Evolutionary conservation across 1,139 yeast species (phyloP).

Genomic region (Debaryomyces robertsiae): DNA sequence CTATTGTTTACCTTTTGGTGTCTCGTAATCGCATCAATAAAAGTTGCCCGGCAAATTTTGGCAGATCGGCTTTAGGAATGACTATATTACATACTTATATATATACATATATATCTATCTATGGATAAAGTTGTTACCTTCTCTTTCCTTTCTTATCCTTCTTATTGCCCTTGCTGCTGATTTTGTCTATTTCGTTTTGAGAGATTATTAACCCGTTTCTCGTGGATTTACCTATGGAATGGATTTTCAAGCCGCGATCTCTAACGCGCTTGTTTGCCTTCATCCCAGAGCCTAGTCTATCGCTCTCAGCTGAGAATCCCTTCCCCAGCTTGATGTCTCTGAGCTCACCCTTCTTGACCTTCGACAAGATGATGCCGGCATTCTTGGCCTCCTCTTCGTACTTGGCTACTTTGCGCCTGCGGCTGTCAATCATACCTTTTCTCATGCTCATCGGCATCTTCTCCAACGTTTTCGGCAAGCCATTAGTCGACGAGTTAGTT

Average conservation of each 20-base stretch:
- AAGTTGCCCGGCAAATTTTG: background rate
- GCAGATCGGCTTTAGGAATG: constrained; percentile 9
- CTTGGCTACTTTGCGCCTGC: constrained; percentile 52
- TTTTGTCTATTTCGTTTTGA: constrained; percentile 63
- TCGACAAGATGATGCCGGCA: constrained; percentile 82
- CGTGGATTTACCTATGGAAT: constrained; percentile 77
- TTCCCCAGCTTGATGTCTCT: constrained; percentile 58
- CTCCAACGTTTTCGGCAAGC: constrained; percentile 54
- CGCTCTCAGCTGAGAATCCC: constrained; percentile 53
- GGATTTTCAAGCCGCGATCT: constrained; percentile 78
- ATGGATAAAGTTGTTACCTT: background rate
- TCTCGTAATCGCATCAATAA: background rate
- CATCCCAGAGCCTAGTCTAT: constrained; percentile 59
- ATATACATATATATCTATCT: background rate
- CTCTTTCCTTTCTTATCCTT: constrained; percentile 13
- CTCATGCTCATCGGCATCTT: constrained; percentile 88
- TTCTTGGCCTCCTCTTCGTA: constrained; percentile 79
- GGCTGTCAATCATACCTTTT: constrained; percentile 73
- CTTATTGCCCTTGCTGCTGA: constrained; percentile 21
- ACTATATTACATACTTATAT: constrained; percentile 11
- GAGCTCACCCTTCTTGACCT: constrained; percentile 63
- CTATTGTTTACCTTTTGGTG: constrained; percentile 14
- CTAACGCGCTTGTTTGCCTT: constrained; percentile 42
- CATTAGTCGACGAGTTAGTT: constrained; percentile 45
- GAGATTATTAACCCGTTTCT: constrained; percentile 80